phyloP scores from a whole-genome alignment of 2,329 filamentous ascomycete species.

The Allantophomopsis lycopodina region DNA sequence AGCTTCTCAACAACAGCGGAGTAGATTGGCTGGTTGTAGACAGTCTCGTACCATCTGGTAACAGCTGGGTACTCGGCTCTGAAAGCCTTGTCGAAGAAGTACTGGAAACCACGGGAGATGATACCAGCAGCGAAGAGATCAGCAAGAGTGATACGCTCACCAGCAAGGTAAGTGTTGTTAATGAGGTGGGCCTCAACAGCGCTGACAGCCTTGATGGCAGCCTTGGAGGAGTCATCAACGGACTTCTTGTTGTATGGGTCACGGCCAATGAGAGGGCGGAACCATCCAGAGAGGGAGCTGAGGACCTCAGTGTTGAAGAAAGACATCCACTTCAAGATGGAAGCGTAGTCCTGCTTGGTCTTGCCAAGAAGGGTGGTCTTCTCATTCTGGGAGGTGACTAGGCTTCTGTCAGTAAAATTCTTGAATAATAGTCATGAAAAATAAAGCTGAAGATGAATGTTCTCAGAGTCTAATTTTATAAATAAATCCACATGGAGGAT shows the following conservation, averaged over 20 bases:
- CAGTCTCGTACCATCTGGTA: conserved; percentile 88
- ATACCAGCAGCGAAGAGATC: conserved; percentile 76
- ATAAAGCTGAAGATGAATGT: conserved; percentile 11
- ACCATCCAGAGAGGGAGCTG: conserved; percentile 61
- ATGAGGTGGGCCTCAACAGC: conserved; percentile 79
- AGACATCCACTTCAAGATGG: conserved; percentile 97
- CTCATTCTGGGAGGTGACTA: conserved; percentile 99
- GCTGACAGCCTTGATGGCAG: conserved; percentile 49
- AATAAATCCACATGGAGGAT: conserved; percentile 75
- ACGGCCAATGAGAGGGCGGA: conserved; percentile 70
- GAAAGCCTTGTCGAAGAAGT: conserved; percentile 86
- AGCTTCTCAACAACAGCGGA: conserved; percentile 66
- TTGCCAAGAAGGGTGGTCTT: conserved; percentile 98
- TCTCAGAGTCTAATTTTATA: conserved; percentile 64
- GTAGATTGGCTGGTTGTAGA: conserved; percentile 88
- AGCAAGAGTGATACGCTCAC: conserved; percentile 93
- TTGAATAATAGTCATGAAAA: conserved; percentile 4
- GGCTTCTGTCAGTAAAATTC: conserved; percentile 11
- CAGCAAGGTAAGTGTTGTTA: conserved; percentile 92
- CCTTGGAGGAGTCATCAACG: conserved; percentile 68
- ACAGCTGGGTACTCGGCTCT: conserved; percentile 71
- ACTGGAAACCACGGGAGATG: conserved; percentile 79
- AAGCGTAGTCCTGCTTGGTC: conserved; percentile 98
- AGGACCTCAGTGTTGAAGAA: conserved; percentile 88
- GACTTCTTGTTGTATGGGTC: conserved; percentile 96